These are phyloP conservation scores for Linum usitatissimum DNA, from an alignment of 345 rosid species.

Conservation along the genomic window DNA sequence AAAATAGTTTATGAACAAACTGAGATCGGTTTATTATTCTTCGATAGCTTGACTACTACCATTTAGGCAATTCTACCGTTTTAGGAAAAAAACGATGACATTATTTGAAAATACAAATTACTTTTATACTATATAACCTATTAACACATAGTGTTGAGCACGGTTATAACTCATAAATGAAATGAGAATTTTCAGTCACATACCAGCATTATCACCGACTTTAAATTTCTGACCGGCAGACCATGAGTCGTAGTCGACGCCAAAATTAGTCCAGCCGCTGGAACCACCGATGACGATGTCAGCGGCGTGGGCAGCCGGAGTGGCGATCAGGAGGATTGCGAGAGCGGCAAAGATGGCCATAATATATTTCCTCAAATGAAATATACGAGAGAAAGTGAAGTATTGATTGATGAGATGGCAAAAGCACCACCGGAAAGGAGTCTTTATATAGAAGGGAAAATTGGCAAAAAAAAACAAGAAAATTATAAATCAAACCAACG, in stretches of 20 bases:
- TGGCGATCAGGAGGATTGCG: slow-evolving; percentile 18
- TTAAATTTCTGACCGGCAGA: slow-evolving; percentile 27
- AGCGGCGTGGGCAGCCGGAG: slow-evolving; percentile 28
- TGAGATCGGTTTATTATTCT: neutral
- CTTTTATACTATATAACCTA: neutral
- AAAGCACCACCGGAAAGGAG: no score
- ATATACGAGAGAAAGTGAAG: no score
- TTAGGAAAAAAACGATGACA: no score
- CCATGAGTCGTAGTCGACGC: slow-evolving; percentile 24
- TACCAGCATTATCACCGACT: slow-evolving; percentile 37
- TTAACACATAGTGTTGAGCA: no score
- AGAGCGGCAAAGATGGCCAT: slow-evolving; percentile 24
- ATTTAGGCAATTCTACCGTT: no score
- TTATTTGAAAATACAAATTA: neutral
- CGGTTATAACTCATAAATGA: neutral
- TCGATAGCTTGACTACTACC: no score
- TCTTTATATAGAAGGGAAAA: no score
- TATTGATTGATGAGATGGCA: no score
- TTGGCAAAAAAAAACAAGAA: no score
- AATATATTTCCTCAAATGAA: neutral
- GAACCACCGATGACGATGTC: slow-evolving; percentile 30
- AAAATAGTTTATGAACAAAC: neutral
- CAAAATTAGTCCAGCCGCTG: slow-evolving; percentile 27
- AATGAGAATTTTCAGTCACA: slow-evolving; percentile 3
- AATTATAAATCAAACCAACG: no score